Evolutionary conservation across 352 stramenopile species (phyloP).

Genomic region (Phytophthora tubulina): DNA sequence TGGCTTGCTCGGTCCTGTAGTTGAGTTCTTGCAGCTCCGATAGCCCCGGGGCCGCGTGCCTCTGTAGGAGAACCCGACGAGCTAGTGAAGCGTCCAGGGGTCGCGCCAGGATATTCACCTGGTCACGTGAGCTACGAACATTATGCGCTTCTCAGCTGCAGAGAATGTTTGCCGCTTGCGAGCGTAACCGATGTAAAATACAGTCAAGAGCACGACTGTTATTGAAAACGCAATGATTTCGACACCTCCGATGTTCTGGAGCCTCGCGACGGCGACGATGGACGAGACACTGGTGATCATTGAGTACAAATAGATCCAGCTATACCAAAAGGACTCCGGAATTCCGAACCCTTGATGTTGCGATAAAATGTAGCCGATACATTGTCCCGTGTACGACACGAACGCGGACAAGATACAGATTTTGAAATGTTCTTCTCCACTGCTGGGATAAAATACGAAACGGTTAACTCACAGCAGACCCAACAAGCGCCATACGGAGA

Average conservation of each 20-base stretch:
- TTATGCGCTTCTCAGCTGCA: constrained; percentile 47
- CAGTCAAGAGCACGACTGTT: constrained; percentile 28
- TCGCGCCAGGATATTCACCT: constrained; percentile 20
- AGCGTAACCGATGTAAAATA: constrained; percentile 55
- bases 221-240: constrained; percentile 34
- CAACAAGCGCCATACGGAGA: constrained; percentile 38
- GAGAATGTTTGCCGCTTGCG: constrained; percentile 52
- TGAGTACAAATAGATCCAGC: constrained; percentile 39
- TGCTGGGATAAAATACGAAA: constrained; percentile 39
- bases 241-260: constrained; percentile 41
- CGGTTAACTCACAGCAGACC: constrained; percentile 44
- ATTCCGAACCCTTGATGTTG: constrained; percentile 54
- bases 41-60: no score
- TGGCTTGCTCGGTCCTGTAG: no score
- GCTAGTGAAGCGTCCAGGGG: no score
- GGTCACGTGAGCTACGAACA: constrained; percentile 59
- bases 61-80: no score
- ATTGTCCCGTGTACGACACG: constrained; percentile 55
- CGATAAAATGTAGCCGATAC: constrained; percentile 58
- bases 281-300: constrained; percentile 43
- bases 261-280: constrained; percentile 36
- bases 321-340: constrained; percentile 51
- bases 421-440: constrained; percentile 45
- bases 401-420: constrained; percentile 51
- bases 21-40: no score